Base-by-base conservation (phyloP, 1,139 yeast genomes). In the Geotrichum carabidarum region DNA sequence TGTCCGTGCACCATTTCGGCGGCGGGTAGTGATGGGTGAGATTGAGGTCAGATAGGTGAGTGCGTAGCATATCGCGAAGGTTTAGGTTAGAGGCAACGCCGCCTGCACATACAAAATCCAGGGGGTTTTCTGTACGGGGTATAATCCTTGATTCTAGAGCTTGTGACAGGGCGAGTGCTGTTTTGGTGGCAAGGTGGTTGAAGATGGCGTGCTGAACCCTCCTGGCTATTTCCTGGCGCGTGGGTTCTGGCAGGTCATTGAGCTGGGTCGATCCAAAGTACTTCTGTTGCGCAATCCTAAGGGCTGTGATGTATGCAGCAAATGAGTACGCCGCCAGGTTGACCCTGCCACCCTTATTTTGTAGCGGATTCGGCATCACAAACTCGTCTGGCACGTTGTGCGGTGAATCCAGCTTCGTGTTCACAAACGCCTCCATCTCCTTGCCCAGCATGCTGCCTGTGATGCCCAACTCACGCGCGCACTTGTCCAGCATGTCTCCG, bases 401-500 rank as follows among this genome's bases (percentile, higher is more conserved):
- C 50, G 44, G 56, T 56, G 43, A 57, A 49, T 64, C 60, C 6
- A 64, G 61, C 11, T 62, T 63, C 2, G 72, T 66, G 15, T 72
- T 66, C 0, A 85, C 78, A 61, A 79, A 83, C 7, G 58, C 61
- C 63, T 93, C 98, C 68, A 90, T 70, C 60, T 86, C 96, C 61
- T 79, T 84, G 0, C 96, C 99, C 47, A 91, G 78, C 87, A 90
- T 86, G 59, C 82, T 83, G 0, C 97, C 97, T 37, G 68, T 68
- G 43, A 91, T 70, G 0, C 96, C 96, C 49, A 94, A 66, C 59
- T 83, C 89, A 56, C 97, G 75, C 0, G 96, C 95, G 68, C 96
- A 89, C 69, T 93, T 91, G 69, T 93, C 99, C 27, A 93, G 71
- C 0, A 96, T 86, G 68, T 93, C 97, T 0, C 99, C 99, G 4